Evolutionary conservation across 1,139 yeast species (phyloP), one percentile per base, ranked within the genome.

Genomic region (Saccharomycopsis crataegensis): DNA sequence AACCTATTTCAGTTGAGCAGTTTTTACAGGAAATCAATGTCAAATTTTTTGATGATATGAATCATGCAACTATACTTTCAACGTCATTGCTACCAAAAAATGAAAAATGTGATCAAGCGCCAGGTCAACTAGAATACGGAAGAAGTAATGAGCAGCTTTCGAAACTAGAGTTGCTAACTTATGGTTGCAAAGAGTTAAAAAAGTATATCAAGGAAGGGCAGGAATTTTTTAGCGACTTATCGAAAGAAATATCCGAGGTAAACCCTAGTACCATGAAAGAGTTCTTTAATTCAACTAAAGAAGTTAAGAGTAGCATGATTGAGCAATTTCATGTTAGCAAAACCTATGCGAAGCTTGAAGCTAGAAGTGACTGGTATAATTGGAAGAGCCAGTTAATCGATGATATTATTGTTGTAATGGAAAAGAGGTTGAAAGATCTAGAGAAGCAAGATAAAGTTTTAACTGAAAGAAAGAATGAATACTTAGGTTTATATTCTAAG

Each of bases 331-430:
- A 71, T 43, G 61, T 72, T 17, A 67, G 81, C 56, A 78, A 77
- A 59, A 76, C 77, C 57, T 67, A 65, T 59, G 66, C 79, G 45
- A 68, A 79, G 56, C 68, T 71, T 53, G 75, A 80, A 64, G 74
- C 82, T 46, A 70, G 71, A 59, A 68, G 65, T 53, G 70, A 77
- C 1, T 77, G 83, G 83, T 73, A 73, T 58, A 68, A 70, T 49
- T 77, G 82, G 83, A 65, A 80, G 57, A 66, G 66, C 17, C 75
- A 74, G 57, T 62, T 79, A 16, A 64, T 76, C 3, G 68, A 70
- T 48, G 79, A 75, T 54, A 65, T 77, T 17, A 59, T 73, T 6
- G 60, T 62, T 8, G 71, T 71, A 50, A 60, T 73, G 40, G 60
- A 66, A 43, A 57, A 57, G 12, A 42, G 55, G 43, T 40, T 56